Percentiles rank a stretch among this genome's conserved stretches.
Conservation (phyloP, 2,329 filamentous ascomycete species). For the Trichophyton equinum region DNA sequence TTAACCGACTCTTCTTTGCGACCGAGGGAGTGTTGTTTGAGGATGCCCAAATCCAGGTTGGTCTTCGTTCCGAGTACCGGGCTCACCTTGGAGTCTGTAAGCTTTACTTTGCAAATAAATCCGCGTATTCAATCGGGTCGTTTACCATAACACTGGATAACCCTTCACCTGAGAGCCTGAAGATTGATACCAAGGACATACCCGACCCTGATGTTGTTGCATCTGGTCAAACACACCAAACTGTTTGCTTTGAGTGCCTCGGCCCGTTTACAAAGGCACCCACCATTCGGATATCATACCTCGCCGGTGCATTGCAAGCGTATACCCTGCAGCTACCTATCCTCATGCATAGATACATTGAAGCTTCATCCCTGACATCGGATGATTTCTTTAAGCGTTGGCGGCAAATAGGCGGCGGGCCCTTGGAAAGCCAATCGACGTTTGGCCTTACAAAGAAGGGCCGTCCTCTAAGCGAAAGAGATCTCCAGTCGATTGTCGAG, state of each 20-base stretch:
- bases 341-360: conserved; percentile 91
- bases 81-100: conserved; percentile 93
- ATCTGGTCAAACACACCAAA: conserved; percentile 74
- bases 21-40: conserved; percentile 86
- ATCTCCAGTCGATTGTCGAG: conserved; percentile 60
- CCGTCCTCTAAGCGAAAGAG: conserved; percentile 55
- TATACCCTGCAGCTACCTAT: conserved; percentile 84
- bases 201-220: conserved; percentile 69
- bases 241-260: conserved; percentile 84
- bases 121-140: conserved; percentile 67
- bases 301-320: conserved; percentile 85
- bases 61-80: conserved; percentile 84
- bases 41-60: conserved; percentile 85
- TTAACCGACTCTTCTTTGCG: conserved; percentile 65
- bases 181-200: conserved; percentile 76
- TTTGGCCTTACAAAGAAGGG: conserved; percentile 53
- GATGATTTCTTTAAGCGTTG: conserved; percentile 99
- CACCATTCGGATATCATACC: conserved; percentile 85
- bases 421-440: conserved; percentile 77
- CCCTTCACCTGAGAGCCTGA: conserved; percentile 49
- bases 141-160: conserved; percentile 92
- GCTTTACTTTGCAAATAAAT: conserved; percentile 92
- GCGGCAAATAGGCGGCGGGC: conserved; percentile 89
- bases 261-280: conserved; percentile 70
- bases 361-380: conserved; percentile 67